phyloP scores from a whole-genome alignment of 2,329 filamentous ascomycete genomes.

The Neophaeococcomyces mojaviensis region DNA sequence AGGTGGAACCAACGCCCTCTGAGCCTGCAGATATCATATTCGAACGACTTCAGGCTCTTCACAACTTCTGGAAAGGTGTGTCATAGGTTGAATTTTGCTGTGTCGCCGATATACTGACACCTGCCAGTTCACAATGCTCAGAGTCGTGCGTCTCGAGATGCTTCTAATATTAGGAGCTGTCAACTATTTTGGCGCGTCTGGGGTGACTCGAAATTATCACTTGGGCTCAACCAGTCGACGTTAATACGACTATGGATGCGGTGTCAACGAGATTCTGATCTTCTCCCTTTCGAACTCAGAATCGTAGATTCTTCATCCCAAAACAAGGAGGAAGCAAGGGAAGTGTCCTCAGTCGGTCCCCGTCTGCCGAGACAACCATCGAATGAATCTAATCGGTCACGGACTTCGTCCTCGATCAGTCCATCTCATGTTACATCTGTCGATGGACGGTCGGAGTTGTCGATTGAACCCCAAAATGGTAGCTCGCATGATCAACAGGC shows the following conservation, averaged over 20 bases:
- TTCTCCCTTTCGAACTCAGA: constrained; percentile 27
- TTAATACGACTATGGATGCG: constrained; percentile 35
- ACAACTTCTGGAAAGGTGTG: constrained; percentile 44
- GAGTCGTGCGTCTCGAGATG: constrained; percentile 34
- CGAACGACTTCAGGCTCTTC: constrained; percentile 32
- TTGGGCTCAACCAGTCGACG: constrained; percentile 31
- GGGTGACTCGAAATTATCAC: constrained; percentile 33
- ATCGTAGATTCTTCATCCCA: constrained; percentile 1
- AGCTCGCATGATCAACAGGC: not conserved
- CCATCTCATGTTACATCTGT: not conserved
- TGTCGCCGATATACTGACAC: constrained; percentile 12
- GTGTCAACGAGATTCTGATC: constrained; percentile 26
- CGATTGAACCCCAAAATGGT: not conserved
- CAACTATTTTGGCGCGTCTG: constrained; percentile 49
- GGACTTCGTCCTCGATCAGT: not conserved
- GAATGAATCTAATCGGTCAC: not conserved
- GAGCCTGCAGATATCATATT: constrained; percentile 30
- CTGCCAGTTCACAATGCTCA: constrained; percentile 41
- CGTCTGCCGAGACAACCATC: not conserved
- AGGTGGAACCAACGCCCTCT: constrained; percentile 28
- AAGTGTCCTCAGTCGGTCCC: not conserved
- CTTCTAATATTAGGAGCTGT: constrained; percentile 38
- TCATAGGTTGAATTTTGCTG: constrained; percentile 12
- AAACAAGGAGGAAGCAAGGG: not conserved
- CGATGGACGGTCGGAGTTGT: not conserved